Evolutionary conservation across 2,329 filamentous ascomycete species (phyloP), one percentile per base, ranked within the genome.

Genomic region (Aspergillus ibericus): DNA sequence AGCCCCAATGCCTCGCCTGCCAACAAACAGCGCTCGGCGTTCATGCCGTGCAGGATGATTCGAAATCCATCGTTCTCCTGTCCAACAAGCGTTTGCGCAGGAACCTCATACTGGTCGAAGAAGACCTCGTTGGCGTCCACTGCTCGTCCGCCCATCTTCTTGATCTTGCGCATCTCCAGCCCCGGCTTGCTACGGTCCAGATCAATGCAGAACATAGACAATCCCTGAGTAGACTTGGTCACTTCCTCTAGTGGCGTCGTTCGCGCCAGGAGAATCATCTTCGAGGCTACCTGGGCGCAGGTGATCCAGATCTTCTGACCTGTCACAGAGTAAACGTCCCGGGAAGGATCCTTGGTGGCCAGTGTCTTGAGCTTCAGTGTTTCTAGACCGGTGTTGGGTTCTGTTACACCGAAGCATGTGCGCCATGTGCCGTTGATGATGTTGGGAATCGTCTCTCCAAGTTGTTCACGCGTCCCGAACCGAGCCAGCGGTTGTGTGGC

Each of bases 231-330:
- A 0, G 88, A 84, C 69, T 88, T 92, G 59, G 79, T 78, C 0
- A 87, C 85, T 59, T 90, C 80, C 52, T 91, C 87, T 0, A 88
- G 65, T 0, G 88, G 83, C 0, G 86, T 91, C 0, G 91, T 96
- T 1, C 91, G 84, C 0, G 90, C 90, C 0, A 96, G 82, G 0
- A 96, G 81, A 4, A 96, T 87, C 91, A 96, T 96, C 68, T 91
- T 91, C 4, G 83, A 82, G 0, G 91, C 91, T 0, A 93, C 88
- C 71, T 96, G 90, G 0, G 91, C 91, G 54, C 86, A 93, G 0
- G 90, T 91, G 55, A 95, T 96, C 91, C 91, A 96, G 55, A 93
- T 93, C 77, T 96, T 96, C 71, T 93, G 90, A 0, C 91, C 91
- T 0, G 85, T 85, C 10, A 96, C 81, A 1, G 77, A 79, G 70